phyloP scores from a whole-genome alignment of 768 basidiomycete genomes.

The Hericium alpestre region DNA sequence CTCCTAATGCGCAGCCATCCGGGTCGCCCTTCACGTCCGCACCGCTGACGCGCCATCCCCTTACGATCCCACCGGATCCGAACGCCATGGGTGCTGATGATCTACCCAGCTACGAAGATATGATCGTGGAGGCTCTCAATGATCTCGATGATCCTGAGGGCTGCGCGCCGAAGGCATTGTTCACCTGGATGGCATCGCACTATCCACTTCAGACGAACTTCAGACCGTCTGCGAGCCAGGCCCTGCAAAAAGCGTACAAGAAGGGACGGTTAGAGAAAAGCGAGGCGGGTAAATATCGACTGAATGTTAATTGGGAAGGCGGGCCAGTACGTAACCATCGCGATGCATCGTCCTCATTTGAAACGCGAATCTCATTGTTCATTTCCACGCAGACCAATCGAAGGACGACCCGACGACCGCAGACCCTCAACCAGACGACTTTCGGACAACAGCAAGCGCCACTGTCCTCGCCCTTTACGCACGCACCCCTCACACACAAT shows the following conservation, averaged over 20 bases:
- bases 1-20: slow-evolving; percentile 11
- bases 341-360: not conserved
- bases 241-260: slow-evolving; percentile 77
- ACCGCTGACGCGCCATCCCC: slow-evolving; percentile 10
- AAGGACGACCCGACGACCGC: slow-evolving; percentile 72
- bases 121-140: slow-evolving; percentile 74
- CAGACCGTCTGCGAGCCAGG: slow-evolving; percentile 81
- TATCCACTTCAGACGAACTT: slow-evolving; percentile 87
- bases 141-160: slow-evolving; percentile 65
- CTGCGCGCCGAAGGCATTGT: slow-evolving; percentile 72
- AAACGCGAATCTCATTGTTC: slow-evolving; percentile 1
- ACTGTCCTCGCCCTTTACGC: slow-evolving; percentile 48
- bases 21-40: slow-evolving; percentile 11
- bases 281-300: slow-evolving; percentile 58
- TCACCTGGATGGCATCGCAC: slow-evolving; percentile 71
- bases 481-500: slow-evolving; percentile 33
- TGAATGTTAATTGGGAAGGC: slow-evolving; percentile 74
- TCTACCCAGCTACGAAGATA: slow-evolving; percentile 82
- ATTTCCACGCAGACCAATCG: slow-evolving; percentile 48
- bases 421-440: slow-evolving; percentile 33
- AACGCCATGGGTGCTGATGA: slow-evolving; percentile 29
- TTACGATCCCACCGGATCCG: slow-evolving; percentile 16
- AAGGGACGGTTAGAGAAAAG: slow-evolving; percentile 73
- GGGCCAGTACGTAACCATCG: slow-evolving; percentile 47
- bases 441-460: slow-evolving; percentile 15